Conservation (phyloP, 2,329 filamentous ascomycete species). For the Acephala macrosclerotiorum region DNA sequence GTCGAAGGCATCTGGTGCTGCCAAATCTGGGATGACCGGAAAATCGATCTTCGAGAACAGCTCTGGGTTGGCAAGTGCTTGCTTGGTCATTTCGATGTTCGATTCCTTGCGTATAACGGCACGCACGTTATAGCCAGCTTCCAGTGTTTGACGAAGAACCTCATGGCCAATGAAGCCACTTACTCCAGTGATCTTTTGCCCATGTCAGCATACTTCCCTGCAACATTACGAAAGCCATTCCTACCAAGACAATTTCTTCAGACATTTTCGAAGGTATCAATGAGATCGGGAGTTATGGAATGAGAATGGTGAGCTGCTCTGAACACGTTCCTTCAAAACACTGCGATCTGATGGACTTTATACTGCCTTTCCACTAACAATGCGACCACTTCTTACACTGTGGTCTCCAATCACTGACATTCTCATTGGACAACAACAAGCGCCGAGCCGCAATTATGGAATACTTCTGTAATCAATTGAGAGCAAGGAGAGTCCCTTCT, state of each 20-base stretch:
- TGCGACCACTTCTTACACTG: no score
- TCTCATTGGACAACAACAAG: no score
- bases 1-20: not conserved
- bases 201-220: not conserved
- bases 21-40: conserved; percentile 5
- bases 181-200: conserved; percentile 26
- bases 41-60: conserved; percentile 4
- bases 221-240: not conserved
- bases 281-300: not conserved
- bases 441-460: no score
- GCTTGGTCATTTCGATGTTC: not conserved
- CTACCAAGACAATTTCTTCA: conserved; percentile 2
- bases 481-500: no score
- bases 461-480: no score
- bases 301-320: no score
- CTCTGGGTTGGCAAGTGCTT: not conserved
- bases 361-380: no score
- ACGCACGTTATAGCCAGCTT: not conserved
- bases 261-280: not conserved
- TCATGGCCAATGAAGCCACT: conserved; percentile 28
- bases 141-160: conserved; percentile 7
- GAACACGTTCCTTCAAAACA: no score
- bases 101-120: not conserved
- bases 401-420: no score
- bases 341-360: no score